Evolutionary conservation across 23 red algal genomes (phyloP).

Genomic region (Gracilaria caudata): DNA sequence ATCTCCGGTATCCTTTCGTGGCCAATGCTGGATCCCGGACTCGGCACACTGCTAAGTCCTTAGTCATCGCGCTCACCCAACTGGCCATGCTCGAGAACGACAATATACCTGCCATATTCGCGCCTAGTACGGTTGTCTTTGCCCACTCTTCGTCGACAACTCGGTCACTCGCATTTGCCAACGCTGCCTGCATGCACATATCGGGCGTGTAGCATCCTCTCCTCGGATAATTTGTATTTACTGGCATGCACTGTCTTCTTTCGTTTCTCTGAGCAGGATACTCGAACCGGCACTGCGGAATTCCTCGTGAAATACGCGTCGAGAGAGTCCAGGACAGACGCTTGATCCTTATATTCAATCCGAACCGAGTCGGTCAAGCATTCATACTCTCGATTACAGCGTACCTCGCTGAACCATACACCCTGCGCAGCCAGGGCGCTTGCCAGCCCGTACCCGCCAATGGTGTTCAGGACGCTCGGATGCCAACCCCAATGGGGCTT

Average conservation of each 20-base stretch:
- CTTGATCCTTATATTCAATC: background rate
- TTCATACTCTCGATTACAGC: background rate
- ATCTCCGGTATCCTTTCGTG: background rate
- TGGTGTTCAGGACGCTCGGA: background rate
- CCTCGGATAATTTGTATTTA: background rate
- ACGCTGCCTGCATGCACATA: background rate
- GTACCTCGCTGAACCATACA: background rate
- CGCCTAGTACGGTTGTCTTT: background rate
- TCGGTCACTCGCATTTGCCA: background rate
- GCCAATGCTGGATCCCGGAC: background rate
- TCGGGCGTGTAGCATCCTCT: background rate
- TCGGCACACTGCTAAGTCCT: background rate
- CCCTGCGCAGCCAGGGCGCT: background rate
- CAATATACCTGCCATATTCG: background rate
- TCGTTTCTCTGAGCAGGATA: background rate
- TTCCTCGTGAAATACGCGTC: background rate
- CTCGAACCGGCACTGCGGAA: background rate
- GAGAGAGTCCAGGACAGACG: background rate
- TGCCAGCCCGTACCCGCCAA: background rate
- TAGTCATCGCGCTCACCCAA: background rate
- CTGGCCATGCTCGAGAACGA: background rate
- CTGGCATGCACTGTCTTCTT: background rate
- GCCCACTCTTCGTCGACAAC: background rate
- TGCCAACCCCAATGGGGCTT: background rate
- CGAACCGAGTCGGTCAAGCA: background rate